These are phyloP conservation scores for Clarireedia homoeocarpa DNA, from an alignment of 2,329 filamentous ascomycete genomes.

Conservation along the genomic window DNA sequence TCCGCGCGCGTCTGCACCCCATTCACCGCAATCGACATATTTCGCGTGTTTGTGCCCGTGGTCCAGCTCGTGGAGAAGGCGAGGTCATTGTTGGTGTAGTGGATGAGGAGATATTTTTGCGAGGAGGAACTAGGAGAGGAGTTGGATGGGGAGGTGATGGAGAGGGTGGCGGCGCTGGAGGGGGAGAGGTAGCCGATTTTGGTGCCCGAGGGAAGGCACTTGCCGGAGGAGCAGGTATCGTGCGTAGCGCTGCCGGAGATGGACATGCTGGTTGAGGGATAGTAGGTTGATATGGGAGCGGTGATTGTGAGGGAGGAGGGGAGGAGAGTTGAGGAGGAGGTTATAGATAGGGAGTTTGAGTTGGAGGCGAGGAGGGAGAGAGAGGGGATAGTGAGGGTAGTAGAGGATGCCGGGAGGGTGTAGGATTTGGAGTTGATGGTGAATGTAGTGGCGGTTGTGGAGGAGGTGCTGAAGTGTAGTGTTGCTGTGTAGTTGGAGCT, in stretches of 20 bases:
- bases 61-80: constrained; percentile 18
- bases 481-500: constrained; percentile 16
- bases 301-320: constrained; percentile 12
- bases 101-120: constrained; percentile 14
- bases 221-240: constrained; percentile 13
- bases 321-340: constrained; percentile 9
- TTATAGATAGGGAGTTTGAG: neutral
- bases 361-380: constrained; percentile 14
- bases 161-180: constrained; percentile 11
- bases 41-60: constrained; percentile 22
- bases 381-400: constrained; percentile 3
- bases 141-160: constrained; percentile 8
- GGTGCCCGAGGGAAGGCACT: constrained; percentile 20
- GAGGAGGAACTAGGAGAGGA: neutral
- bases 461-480: constrained; percentile 12
- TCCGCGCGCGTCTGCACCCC: constrained; percentile 18
- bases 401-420: constrained; percentile 10
- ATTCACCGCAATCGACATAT: constrained; percentile 23
- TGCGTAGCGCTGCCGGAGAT: constrained; percentile 35
- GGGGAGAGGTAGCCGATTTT: constrained; percentile 19
- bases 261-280: constrained; percentile 45
- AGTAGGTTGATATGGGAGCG: constrained; percentile 29
- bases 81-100: constrained; percentile 25
- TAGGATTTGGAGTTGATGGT: constrained; percentile 11
- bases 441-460: constrained; percentile 6